phyloP scores from a whole-genome alignment of 2,329 filamentous ascomycete genomes.

The Aspergillus ibericus region DNA sequence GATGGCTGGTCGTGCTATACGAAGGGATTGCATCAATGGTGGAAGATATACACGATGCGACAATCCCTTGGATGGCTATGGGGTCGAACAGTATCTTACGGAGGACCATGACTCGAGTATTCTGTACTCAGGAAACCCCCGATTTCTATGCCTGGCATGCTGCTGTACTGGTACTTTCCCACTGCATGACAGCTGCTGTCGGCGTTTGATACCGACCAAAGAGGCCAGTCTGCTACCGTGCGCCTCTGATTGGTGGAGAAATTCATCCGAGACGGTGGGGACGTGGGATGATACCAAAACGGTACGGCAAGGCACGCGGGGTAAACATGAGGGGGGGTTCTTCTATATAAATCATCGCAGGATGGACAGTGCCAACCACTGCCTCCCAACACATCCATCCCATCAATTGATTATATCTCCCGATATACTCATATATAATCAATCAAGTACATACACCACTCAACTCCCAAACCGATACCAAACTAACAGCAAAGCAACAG shows the following conservation, averaged over 20 bases:
- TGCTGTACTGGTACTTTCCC: background rate
- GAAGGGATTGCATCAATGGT: background rate
- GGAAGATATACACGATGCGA: background rate
- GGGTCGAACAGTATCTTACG: background rate
- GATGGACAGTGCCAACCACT: background rate
- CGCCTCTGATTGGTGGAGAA: background rate
- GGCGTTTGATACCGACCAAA: constrained; percentile 1
- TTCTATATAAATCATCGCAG: background rate
- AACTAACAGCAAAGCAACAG: constrained; percentile 9
- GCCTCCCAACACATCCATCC: background rate
- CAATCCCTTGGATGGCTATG: background rate
- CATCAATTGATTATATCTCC: background rate
- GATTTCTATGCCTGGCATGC: background rate
- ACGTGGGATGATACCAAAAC: constrained; percentile 1
- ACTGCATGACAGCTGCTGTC: background rate
- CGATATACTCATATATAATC: too few relatives aligned
- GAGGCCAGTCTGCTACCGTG: background rate
- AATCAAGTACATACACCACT: background rate
- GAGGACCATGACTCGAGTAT: background rate
- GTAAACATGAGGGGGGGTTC: constrained; percentile 7
- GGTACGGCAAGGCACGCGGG: constrained; percentile 2
- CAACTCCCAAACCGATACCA: background rate
- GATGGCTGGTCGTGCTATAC: background rate
- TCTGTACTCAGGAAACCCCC: background rate
- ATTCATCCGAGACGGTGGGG: background rate